Evolutionary conservation across 371 early-diverging fungal genomes (phyloP).

Genomic region (Mucor velutinosus): DNA sequence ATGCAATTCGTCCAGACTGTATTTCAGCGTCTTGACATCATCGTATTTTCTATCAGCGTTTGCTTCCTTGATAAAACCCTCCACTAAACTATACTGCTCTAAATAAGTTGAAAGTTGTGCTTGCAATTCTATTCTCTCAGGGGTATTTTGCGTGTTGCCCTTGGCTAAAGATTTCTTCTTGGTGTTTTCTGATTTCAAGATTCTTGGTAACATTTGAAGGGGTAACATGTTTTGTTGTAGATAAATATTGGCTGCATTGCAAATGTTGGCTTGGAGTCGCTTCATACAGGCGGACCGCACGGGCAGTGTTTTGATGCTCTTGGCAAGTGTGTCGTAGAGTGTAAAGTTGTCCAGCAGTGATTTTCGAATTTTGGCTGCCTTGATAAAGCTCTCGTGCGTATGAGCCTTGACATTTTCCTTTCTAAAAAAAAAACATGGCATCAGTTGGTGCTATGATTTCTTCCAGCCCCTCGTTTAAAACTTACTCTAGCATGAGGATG

Average conservation of each 20-base stretch:
- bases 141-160: not conserved
- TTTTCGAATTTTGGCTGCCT: slow-evolving; percentile 64
- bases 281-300: slow-evolving; percentile 51
- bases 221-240: slow-evolving; percentile 90
- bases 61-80: slow-evolving; percentile 77
- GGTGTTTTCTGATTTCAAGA: slow-evolving; percentile 41
- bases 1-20: slow-evolving; percentile 74
- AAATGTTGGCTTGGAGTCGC: slow-evolving; percentile 70
- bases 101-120: slow-evolving; percentile 68
- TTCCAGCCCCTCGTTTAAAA: not conserved
- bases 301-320: slow-evolving; percentile 57
- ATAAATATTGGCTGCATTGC: slow-evolving; percentile 72
- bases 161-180: not conserved
- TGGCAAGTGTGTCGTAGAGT: slow-evolving; percentile 64
- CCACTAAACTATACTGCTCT: slow-evolving; percentile 69
- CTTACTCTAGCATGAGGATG: slow-evolving; percentile 59
- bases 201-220: slow-evolving; percentile 79
- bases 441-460: not conserved
- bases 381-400: slow-evolving; percentile 55
- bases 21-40: slow-evolving; percentile 75
- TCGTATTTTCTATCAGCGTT: slow-evolving; percentile 77
- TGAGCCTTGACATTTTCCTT: slow-evolving; percentile 49
- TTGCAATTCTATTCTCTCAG: slow-evolving; percentile 41
- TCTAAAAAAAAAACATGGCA: slow-evolving; percentile 20
- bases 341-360: slow-evolving; percentile 66